phyloP scores from a whole-genome alignment of 768 basidiomycete genomes.

The Tulasnella sp. region DNA sequence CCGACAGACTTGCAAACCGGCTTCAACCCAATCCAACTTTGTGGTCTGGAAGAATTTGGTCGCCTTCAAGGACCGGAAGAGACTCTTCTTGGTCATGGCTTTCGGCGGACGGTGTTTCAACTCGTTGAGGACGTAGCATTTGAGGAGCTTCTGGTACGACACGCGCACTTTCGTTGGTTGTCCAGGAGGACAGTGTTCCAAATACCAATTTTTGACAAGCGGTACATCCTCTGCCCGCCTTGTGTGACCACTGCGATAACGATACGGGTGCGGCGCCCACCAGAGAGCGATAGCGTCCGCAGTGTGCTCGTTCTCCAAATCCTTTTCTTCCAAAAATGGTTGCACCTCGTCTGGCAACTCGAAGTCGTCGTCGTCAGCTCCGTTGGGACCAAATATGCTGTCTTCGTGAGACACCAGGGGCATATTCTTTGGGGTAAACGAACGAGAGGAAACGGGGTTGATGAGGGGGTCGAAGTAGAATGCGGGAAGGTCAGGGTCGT shows the following conservation, averaged over 20 bases:
- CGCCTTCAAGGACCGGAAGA: slow-evolving; percentile 94
- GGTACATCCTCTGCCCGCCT: slow-evolving; percentile 93
- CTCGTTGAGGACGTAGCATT: slow-evolving; percentile 59
- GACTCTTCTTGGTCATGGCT: slow-evolving; percentile 95
- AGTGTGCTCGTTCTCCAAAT: slow-evolving; percentile 83
- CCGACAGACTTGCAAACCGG: slow-evolving; percentile 94
- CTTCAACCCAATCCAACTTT: slow-evolving; percentile 97
- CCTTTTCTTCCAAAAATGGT: slow-evolving; percentile 77
- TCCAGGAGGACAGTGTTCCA: slow-evolving; percentile 95
- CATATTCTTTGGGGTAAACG: slow-evolving; percentile 33
- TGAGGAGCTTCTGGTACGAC: slow-evolving; percentile 96
- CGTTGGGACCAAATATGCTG: slow-evolving; percentile 31
- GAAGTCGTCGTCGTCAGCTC: slow-evolving; percentile 80
- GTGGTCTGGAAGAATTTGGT: slow-evolving; percentile 99
- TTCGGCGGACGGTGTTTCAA: slow-evolving; percentile 85
- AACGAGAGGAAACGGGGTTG: slow-evolving; percentile 92
- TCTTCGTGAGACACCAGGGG: too few species aligned
- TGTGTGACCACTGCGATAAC: slow-evolving; percentile 85
- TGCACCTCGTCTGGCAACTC: slow-evolving; percentile 70
- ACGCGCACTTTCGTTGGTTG: slow-evolving; percentile 98
- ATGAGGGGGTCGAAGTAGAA: slow-evolving; percentile 99
- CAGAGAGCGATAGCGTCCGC: slow-evolving; percentile 96
- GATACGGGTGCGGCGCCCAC: slow-evolving; percentile 98
- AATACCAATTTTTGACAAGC: slow-evolving; percentile 87
- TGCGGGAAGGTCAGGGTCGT: slow-evolving; percentile 97